Base-by-base conservation (phyloP, 2,329 filamentous ascomycete species). In the Lizonia empirigonia region DNA sequence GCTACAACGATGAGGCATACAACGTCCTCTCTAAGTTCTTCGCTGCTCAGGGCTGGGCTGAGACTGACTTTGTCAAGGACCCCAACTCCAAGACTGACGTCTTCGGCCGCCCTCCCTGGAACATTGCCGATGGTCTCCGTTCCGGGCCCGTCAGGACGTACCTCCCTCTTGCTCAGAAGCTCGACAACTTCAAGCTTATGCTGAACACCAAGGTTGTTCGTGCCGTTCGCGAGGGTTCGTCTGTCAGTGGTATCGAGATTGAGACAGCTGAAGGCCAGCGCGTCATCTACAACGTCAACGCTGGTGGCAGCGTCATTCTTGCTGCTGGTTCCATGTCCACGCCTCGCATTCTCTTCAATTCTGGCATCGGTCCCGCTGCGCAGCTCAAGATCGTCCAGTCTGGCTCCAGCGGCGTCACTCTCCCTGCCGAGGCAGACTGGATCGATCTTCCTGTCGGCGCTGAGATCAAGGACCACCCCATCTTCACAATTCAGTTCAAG, bases 141-240 rank as follows among this genome's bases (percentile, higher is more conserved):
- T 84, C 83, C 23, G 88, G 88, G 1, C 86, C 86, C 2, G 77
- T 90, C 70, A 83, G 82, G 12, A 89, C 87, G 1, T 91, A 90
- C 62, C 81, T 91, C 1, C 83, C 85, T 2, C 77, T 81, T 7
- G 85, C 85, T 2, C 77, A 79, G 47, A 75, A 77, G 36, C 78
- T 82, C 48, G 69, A 76, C 32, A 88, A 89, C 73, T 90, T 91
- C 71, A 78, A 82, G 44, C 74, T 90, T 39, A 84, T 83, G 78
- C 80, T 83, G 35, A 83, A 85, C 63, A 87, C 86, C 4, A 80
- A 82, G 33, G 86, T 89, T 8, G 78, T 82, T 53, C 81, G 86
- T 15, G 80, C 89, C 22, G 74, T 89, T 16, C 84, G 88, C 10
- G 75, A 77, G 9, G 84, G 84, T 1, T 80, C 83, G 30, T 78